phyloP scores from a whole-genome alignment of 1,284 basidiomycete genomes.

The Leccinum angustisporum region DNA sequence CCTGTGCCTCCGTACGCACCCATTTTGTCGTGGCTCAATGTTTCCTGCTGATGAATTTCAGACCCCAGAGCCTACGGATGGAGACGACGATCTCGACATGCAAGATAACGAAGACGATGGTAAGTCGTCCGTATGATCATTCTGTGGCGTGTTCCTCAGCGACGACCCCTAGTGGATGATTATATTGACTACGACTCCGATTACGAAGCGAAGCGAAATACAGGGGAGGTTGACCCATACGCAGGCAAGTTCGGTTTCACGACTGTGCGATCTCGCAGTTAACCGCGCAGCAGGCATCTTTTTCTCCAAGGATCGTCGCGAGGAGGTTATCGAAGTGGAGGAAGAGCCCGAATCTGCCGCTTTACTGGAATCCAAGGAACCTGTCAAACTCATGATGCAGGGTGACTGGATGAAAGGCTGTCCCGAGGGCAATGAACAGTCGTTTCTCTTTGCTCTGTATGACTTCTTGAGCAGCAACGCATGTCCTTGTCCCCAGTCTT shows the following conservation, averaged over 20 bases:
- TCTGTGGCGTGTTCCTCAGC: conserved; percentile 10
- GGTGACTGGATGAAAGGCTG: conserved; percentile 97
- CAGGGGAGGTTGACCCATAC: conserved; percentile 76
- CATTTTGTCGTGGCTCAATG: background rate
- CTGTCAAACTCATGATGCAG: conserved; percentile 72
- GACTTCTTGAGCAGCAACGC: conserved; percentile 62
- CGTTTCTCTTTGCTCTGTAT: conserved; percentile 83
- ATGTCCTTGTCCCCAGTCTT: conserved; percentile 71
- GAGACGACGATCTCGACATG: conserved; percentile 42
- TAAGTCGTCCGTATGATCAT: conserved; percentile 24
- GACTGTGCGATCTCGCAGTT: conserved; percentile 7
- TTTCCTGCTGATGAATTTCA: conserved; percentile 29
- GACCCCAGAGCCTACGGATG: conserved; percentile 55
- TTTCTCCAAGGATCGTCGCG: conserved; percentile 86
- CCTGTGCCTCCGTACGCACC: conserved; percentile 29
- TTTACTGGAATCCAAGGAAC: conserved; percentile 46
- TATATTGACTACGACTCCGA: conserved; percentile 80
- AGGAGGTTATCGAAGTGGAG: conserved; percentile 84
- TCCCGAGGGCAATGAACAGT: conserved; percentile 88
- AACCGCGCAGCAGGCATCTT: conserved; percentile 63
- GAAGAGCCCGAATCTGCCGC: conserved; percentile 64
- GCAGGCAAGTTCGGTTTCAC: conserved; percentile 50
- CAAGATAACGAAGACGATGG: conserved; percentile 59
- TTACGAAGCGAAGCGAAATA: conserved; percentile 49
- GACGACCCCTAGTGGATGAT: conserved; percentile 43